A percentile compares a stretch with the other conserved stretches of the same genome.
These are phyloP conservation scores for Schizothecium vesticola DNA, from an alignment of 495 filamentous ascomycete species.

Conservation along the genomic window DNA sequence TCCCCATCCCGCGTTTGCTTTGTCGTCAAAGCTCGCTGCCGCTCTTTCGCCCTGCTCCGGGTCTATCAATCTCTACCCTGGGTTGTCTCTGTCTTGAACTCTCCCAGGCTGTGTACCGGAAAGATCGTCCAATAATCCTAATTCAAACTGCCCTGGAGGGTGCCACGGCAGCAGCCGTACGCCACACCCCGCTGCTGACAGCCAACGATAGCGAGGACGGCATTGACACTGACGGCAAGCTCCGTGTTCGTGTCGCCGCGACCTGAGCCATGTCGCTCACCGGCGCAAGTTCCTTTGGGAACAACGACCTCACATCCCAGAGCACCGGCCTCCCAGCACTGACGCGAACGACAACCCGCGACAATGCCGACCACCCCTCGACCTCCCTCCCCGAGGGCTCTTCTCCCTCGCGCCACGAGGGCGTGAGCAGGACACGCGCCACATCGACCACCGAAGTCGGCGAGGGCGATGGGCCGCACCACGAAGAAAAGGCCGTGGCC, in stretches of 20 bases:
- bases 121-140: not conserved
- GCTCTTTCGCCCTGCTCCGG: not conserved
- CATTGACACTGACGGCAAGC: not conserved
- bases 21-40: not conserved
- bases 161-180: not conserved
- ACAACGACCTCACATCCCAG: slow-evolving; percentile 43
- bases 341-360: slow-evolving; percentile 20
- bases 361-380: slow-evolving; percentile 12
- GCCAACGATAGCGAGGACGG: not conserved
- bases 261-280: slow-evolving; percentile 36
- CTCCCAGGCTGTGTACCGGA: too few relatives aligned
- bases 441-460: slow-evolving; percentile 33
- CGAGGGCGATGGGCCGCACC: slow-evolving; percentile 15
- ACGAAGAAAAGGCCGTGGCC: slow-evolving; percentile 21
- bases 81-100: not conserved
- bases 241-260: not conserved
- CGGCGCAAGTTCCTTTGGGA: slow-evolving; percentile 38
- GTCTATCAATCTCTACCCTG: not conserved
- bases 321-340: slow-evolving; percentile 22
- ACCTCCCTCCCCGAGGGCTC: slow-evolving; percentile 7
- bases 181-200: not conserved
- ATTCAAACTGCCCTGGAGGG: not conserved
- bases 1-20: not conserved
- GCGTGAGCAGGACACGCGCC: slow-evolving; percentile 25
- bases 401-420: slow-evolving; percentile 21